Conservation (phyloP, 352 stramenopile species). For the Pelagophyceae sp. region DNA sequence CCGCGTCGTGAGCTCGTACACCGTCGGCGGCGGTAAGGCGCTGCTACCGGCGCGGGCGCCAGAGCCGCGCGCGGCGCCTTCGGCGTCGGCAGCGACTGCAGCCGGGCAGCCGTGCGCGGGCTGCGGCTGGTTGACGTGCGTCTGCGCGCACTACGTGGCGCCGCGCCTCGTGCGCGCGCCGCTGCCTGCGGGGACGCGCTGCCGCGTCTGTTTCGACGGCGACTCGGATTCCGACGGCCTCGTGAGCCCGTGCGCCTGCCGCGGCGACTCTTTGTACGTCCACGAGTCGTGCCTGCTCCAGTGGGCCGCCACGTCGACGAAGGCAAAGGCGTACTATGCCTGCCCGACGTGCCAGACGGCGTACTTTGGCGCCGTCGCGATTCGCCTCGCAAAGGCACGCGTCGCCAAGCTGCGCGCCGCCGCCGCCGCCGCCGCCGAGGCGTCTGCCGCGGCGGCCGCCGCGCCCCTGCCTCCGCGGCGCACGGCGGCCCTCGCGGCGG, state of each 20-base stretch:
- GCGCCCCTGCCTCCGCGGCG: too few species aligned
- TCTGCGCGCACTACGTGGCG: neutral
- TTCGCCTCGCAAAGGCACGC: neutral
- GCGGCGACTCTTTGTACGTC: neutral
- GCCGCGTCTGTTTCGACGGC: slow-evolving; percentile 7
- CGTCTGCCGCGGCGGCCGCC: neutral
- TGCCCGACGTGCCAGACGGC: slow-evolving; percentile 11
- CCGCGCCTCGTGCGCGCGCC: neutral
- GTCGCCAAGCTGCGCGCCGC: neutral
- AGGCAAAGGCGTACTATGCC: neutral
- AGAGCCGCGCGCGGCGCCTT: neutral
- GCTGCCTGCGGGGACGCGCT: neutral
- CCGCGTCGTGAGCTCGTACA: neutral
- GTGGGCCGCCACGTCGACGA: neutral
- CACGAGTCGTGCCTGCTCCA: neutral
- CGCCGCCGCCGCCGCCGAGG: too few species aligned
- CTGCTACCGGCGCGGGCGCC: neutral
- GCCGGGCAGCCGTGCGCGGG: neutral
- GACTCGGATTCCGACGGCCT: neutral
- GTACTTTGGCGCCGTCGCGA: neutral
- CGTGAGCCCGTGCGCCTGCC: slow-evolving; percentile 3
- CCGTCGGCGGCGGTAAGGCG: neutral
- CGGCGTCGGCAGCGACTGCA: neutral
- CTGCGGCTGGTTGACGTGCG: neutral
- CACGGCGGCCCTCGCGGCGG: neutral